These are phyloP conservation scores for Cordyceps fumosorosea DNA, from an alignment of 2,329 filamentous ascomycete species.

Conservation along the genomic window DNA sequence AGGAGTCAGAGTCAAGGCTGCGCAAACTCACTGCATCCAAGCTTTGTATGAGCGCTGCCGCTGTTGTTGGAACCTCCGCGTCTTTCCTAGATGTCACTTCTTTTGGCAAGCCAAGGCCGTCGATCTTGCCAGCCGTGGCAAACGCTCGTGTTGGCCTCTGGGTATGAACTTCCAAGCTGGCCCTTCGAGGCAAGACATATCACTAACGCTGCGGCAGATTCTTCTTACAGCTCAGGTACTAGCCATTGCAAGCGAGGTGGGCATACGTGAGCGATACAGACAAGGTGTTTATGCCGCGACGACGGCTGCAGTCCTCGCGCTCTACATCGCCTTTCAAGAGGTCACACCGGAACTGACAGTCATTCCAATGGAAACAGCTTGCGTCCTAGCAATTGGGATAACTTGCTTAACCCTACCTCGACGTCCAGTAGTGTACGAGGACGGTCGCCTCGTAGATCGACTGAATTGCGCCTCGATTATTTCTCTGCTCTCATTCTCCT, in stretches of 20 bases:
- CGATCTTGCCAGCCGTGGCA: background rate
- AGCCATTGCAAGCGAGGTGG: background rate
- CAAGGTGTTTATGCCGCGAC: background rate
- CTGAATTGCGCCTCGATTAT: constrained; percentile 51
- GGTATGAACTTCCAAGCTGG: background rate
- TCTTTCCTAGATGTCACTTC: background rate
- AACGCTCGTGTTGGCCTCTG: background rate
- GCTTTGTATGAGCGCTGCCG: background rate
- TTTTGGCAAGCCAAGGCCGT: too few species aligned
- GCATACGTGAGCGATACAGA: background rate
- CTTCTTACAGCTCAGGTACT: background rate
- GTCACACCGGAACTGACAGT: too few species aligned
- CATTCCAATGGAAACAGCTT: background rate
- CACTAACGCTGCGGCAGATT: background rate
- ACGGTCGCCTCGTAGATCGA: constrained; percentile 51
- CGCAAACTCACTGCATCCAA: background rate
- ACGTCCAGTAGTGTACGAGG: constrained; percentile 52
- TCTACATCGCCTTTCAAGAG: background rate
- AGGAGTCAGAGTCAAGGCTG: background rate
- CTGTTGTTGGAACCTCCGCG: background rate
- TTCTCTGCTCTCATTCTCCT: constrained; percentile 52
- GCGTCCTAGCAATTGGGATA: constrained; percentile 31
- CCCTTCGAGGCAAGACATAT: background rate
- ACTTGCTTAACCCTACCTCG: constrained; percentile 50
- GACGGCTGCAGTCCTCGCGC: background rate